Percentiles rank a stretch among this genome's conserved stretches.
Evolutionary conservation across 768 basidiomycete genomes (phyloP).

Genomic region (Sarcodon aspratus): DNA sequence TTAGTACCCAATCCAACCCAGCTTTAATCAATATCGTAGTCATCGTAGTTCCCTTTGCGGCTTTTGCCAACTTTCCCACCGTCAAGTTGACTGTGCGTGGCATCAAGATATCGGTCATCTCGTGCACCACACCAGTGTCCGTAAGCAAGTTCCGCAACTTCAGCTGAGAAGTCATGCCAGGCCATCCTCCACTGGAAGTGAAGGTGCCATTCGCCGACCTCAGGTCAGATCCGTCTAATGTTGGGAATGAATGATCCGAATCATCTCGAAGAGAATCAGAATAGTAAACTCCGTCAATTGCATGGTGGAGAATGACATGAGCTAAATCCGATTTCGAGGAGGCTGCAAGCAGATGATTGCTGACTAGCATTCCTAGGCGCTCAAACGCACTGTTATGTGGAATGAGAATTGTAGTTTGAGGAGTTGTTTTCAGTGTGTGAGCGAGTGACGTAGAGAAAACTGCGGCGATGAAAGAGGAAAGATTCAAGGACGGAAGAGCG

Average conservation of each 20-base stretch:
- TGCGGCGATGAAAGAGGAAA: slow-evolving; percentile 86
- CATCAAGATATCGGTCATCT: slow-evolving; percentile 74
- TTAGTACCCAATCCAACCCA: slow-evolving; percentile 83
- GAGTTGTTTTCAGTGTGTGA: slow-evolving; percentile 47
- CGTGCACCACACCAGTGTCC: slow-evolving; percentile 83
- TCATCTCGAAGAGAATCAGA: slow-evolving; percentile 46
- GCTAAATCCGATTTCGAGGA: slow-evolving; percentile 73
- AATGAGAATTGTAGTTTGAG: slow-evolving; percentile 72
- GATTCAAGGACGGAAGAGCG: slow-evolving; percentile 69
- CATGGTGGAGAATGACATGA: slow-evolving; percentile 82
- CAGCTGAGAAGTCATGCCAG: slow-evolving; percentile 51
- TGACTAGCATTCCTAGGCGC: slow-evolving; percentile 73
- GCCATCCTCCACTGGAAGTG: slow-evolving; percentile 70
- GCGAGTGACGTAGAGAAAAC: slow-evolving; percentile 81
- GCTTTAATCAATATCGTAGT: slow-evolving; percentile 70
- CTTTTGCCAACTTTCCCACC: slow-evolving; percentile 81
- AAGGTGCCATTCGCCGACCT: slow-evolving; percentile 48
- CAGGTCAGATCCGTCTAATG: slow-evolving; percentile 78
- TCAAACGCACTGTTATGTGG: slow-evolving; percentile 88
- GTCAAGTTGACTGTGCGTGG: slow-evolving; percentile 82
- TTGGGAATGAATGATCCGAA: slow-evolving; percentile 62
- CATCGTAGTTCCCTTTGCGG: slow-evolving; percentile 87
- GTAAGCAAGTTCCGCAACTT: slow-evolving; percentile 65
- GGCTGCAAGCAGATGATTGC: slow-evolving; percentile 72
- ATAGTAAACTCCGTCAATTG: slow-evolving; percentile 69